Evolutionary conservation across 1,284 basidiomycete genomes (phyloP).

Genomic region (Leccinum variabile): DNA sequence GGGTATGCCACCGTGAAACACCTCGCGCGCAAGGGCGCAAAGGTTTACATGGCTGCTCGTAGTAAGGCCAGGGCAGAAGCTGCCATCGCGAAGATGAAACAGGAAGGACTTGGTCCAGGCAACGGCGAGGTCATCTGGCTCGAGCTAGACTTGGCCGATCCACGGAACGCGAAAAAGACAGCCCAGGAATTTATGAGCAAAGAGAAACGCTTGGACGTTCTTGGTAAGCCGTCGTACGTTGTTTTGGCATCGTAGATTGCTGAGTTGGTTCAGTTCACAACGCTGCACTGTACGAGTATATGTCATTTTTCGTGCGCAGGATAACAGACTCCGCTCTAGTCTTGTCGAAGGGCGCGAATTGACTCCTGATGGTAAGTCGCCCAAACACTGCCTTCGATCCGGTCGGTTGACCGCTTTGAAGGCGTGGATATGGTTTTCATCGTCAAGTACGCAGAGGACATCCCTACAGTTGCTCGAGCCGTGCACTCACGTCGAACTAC

Average conservation of each 20-base stretch:
- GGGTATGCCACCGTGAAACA: constrained; percentile 47
- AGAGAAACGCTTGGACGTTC: constrained; percentile 53
- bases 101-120: constrained; percentile 38
- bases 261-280: constrained; percentile 46
- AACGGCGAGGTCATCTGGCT: constrained; percentile 46
- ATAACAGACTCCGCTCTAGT: background rate
- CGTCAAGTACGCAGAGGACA: constrained; percentile 41
- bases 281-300: constrained; percentile 42
- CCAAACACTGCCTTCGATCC: background rate
- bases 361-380: constrained; percentile 37
- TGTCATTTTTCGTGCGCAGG: no score
- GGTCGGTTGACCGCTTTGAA: constrained; percentile 13
- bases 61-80: constrained; percentile 39
- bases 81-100: constrained; percentile 41
- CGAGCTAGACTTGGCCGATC: constrained; percentile 47
- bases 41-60: constrained; percentile 47
- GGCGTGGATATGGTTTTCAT: constrained; percentile 42
- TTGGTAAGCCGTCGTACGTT: constrained; percentile 38
- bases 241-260: background rate
- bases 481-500: background rate
- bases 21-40: constrained; percentile 44
- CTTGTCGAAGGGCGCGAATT: constrained; percentile 22
- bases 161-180: constrained; percentile 42
- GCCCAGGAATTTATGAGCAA: constrained; percentile 46
- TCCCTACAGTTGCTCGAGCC: background rate